Percentiles rank a stretch among this genome's conserved stretches.
These are phyloP conservation scores for Russula griseocarnosa DNA, from an alignment of 768 basidiomycete species.

Conservation along the genomic window DNA sequence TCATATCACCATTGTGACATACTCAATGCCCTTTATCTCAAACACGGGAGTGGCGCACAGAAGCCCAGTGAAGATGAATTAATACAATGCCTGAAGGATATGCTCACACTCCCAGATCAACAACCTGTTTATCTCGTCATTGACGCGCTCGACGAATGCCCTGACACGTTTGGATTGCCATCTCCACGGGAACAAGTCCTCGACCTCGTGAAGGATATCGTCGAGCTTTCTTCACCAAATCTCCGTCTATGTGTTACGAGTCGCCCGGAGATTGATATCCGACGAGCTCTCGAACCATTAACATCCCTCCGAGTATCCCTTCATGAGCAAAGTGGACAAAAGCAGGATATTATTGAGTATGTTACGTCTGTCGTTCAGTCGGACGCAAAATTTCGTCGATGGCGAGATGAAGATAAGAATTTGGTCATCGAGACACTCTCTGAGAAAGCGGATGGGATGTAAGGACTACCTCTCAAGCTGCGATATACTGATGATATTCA, in stretches of 20 bases:
- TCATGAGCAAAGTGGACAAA: conserved; percentile 8
- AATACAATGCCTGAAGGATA: neutral
- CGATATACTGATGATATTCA: neutral
- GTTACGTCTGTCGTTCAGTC: neutral
- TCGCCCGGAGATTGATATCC: conserved; percentile 2
- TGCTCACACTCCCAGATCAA: neutral
- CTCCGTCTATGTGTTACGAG: conserved; percentile 1
- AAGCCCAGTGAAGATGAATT: neutral
- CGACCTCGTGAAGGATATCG: neutral
- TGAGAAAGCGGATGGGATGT: conserved; percentile 4
- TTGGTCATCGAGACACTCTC: neutral
- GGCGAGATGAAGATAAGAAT: neutral
- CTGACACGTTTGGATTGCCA: neutral
- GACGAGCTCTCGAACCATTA: neutral
- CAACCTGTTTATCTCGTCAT: neutral
- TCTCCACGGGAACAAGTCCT: conserved; percentile 2
- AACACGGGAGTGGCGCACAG: neutral
- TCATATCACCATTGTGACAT: neutral
- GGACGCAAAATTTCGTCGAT: neutral
- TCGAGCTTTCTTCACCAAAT: neutral
- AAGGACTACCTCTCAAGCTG: neutral
- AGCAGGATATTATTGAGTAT: neutral
- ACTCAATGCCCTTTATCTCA: neutral
- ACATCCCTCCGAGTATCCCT: neutral
- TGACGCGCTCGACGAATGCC: conserved; percentile 1